Evolutionary conservation across 352 stramenopile genomes (phyloP), one percentile per base, ranked within the genome.

Genomic region (Globisporangium echinulatum): DNA sequence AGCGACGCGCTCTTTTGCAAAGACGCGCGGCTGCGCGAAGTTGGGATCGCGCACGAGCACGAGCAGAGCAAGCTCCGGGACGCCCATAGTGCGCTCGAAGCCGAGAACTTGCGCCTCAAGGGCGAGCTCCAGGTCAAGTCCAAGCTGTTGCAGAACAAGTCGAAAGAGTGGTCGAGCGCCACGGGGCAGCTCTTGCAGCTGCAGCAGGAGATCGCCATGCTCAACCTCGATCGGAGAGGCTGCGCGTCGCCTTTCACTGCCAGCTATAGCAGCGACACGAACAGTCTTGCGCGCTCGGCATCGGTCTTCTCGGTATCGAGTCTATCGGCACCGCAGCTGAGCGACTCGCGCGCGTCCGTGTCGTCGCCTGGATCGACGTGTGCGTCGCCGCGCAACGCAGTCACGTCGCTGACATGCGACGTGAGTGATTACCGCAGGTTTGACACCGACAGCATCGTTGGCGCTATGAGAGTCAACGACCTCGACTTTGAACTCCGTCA

Each of bases 121-220:
- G 79, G 75, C 10, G 85, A 94, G 47, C 56, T 94, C 37, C 71
- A 90, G 40, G 70, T 92, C 52, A 94, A 94, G 63, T 89, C 80
- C 8, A 87, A 90, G 61, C 62, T 94, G 17, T 56, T 94, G 15
- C 77, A 85, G 40, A 94, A 94, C 56, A 94, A 94, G 54, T 91
- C 82, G 3, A 82, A 79, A 47, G 85, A 82, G 9, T 94, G 82
- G 85, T 92, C 85, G 0, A 86, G 63, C 40, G 85, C 85, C 7
- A 94, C 81, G 0, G 76, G 89, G 36, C 79, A 90, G 52, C 68
- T 94, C 15, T 59, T 92, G 4, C 77, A 91, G 60, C 61, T 92
- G 37, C 81, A 94, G 51, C 80, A 94, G 62, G 85, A 92, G 57
- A 62, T 94, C 19, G 82, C 82, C 9, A 90, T 94, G 82, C 69